phyloP scores from a whole-genome alignment of 805 yeast genomes.

The Cyberlindnera galapagoensis region DNA sequence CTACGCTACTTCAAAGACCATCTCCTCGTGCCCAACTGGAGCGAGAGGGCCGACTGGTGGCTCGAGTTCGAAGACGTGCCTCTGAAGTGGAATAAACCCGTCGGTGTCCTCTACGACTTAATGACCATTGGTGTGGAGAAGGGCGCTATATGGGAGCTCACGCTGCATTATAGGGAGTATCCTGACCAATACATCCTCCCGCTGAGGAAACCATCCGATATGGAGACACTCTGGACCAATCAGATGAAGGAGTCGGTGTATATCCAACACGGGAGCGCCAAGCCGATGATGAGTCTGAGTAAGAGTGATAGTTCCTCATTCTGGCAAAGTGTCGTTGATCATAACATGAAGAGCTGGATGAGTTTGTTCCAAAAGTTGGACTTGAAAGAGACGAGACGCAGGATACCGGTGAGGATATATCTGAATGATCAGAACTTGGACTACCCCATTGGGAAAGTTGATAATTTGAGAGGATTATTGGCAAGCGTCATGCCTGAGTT shows the following conservation, averaged over 20 bases:
- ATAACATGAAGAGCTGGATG: conserved; percentile 26
- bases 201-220: conserved; percentile 22
- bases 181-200: conserved; percentile 43
- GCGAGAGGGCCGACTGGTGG: conserved; percentile 43
- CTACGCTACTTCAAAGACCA: conserved; percentile 32
- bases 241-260: conserved; percentile 79
- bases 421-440: conserved; percentile 2
- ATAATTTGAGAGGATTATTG: conserved; percentile 18
- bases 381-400: background rate
- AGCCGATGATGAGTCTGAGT: conserved; percentile 71
- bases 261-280: conserved; percentile 70
- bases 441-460: too few relatives aligned
- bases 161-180: conserved; percentile 33
- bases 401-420: conserved; percentile 1
- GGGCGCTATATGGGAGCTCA: conserved; percentile 44
- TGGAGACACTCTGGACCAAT: conserved; percentile 60
- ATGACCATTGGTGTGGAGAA: too few relatives aligned
- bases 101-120: conserved; percentile 61
- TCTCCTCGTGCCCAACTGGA: conserved; percentile 24
- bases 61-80: conserved; percentile 60
- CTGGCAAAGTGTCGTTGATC: conserved; percentile 44
- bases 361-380: conserved; percentile 1
- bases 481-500: conserved; percentile 33
- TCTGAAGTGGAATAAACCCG: conserved; percentile 64
- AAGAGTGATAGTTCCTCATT: conserved; percentile 50